phyloP scores from a whole-genome alignment of 257 asterid genomes.

The Coffea eugenioides region DNA sequence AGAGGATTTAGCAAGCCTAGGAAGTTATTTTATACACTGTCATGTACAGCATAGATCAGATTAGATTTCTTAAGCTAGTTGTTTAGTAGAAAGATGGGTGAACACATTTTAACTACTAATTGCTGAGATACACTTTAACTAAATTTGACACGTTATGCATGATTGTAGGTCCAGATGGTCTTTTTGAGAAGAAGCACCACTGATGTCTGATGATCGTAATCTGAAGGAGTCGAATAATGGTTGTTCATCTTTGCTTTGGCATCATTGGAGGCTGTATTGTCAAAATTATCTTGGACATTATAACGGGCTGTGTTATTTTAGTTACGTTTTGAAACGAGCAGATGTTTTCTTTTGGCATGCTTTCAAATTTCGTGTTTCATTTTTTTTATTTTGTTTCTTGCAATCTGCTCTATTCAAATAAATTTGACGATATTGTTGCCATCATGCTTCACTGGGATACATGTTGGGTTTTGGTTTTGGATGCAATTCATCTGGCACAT shows the following conservation, averaged over 20 bases:
- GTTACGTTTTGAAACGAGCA: slow-evolving; percentile 5
- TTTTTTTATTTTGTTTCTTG: background rate
- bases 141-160: slow-evolving; percentile 9
- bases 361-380: background rate
- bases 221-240: slow-evolving; percentile 25
- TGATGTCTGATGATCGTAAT: slow-evolving; percentile 7
- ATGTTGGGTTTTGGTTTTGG: background rate
- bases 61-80: background rate
- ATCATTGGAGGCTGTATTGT: slow-evolving; percentile 19
- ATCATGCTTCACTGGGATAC: background rate
- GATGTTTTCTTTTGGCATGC: background rate
- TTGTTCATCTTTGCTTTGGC: slow-evolving; percentile 12
- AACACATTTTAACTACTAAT: too few relatives aligned
- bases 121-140: background rate
- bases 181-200: slow-evolving; percentile 60
- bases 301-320: background rate
- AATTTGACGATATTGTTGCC: background rate
- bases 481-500: background rate
- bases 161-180: slow-evolving; percentile 84
- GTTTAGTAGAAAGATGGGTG: background rate
- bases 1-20: background rate
- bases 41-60: background rate
- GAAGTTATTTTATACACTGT: background rate
- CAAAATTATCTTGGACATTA: slow-evolving; percentile 5
- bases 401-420: slow-evolving; percentile 6